Evolutionary conservation across 1,139 yeast species (phyloP).

Genomic region (Citeromyces hawaiiensis): DNA sequence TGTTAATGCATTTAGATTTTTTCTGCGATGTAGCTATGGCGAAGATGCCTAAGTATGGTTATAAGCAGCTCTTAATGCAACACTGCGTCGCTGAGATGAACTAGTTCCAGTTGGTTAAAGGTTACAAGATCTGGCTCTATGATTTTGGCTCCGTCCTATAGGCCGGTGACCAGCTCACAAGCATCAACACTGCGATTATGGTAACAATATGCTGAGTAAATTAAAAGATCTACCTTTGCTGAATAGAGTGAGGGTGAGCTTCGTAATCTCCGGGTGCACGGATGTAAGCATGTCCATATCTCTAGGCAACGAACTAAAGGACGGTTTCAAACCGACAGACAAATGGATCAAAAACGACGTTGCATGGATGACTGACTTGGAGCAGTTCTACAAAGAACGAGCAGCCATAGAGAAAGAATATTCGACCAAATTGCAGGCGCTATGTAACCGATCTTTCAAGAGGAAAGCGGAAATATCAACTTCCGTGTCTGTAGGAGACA

Average conservation of each 20-base stretch:
- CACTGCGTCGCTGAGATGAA: too few species aligned
- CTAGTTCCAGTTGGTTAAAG: too few species aligned
- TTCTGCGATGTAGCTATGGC: too few species aligned
- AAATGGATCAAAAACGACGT: slow-evolving; percentile 71
- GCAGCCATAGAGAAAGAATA: slow-evolving; percentile 77
- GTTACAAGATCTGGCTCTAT: too few species aligned
- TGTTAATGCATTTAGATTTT: not conserved
- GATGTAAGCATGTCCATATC: slow-evolving; percentile 9
- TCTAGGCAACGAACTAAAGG: slow-evolving; percentile 65
- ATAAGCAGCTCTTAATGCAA: too few species aligned
- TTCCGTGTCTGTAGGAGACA: slow-evolving; percentile 74
- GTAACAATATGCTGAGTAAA: too few species aligned
- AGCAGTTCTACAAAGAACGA: slow-evolving; percentile 73
- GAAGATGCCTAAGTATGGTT: too few species aligned
- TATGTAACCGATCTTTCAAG: slow-evolving; percentile 61
- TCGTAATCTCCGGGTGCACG: not conserved
- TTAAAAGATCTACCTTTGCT: too few species aligned
- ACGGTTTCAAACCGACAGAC: slow-evolving; percentile 62
- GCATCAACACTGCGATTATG: too few species aligned
- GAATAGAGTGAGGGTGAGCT: too few species aligned
- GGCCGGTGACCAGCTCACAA: too few species aligned
- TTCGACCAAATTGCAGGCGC: slow-evolving; percentile 46
- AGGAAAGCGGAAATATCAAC: slow-evolving; percentile 64
- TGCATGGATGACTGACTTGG: slow-evolving; percentile 67
- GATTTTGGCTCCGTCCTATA: too few species aligned